Conservation (phyloP, 331 rosid genomes). For the Acacia pycnantha region DNA sequence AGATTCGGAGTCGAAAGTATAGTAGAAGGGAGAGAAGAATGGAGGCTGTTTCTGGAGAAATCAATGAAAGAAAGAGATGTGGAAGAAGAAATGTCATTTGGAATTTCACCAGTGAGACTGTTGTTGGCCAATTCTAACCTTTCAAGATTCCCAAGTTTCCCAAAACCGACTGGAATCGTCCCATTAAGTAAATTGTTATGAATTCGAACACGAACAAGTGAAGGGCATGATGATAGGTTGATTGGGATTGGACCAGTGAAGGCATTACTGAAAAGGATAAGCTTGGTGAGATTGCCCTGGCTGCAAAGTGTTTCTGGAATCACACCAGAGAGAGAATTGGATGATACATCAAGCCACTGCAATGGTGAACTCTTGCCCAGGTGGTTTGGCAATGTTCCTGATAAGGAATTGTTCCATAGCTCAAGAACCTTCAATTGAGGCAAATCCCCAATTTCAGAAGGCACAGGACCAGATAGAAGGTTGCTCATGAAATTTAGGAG, state of each 20-base stretch:
- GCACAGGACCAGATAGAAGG: slow-evolving; percentile 66
- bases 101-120: slow-evolving; percentile 79
- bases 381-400: slow-evolving; percentile 69
- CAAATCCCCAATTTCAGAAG: slow-evolving; percentile 64
- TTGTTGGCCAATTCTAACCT: slow-evolving; percentile 94
- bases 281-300: slow-evolving; percentile 85
- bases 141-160: slow-evolving; percentile 81
- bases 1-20: slow-evolving; percentile 76
- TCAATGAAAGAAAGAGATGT: slow-evolving; percentile 90
- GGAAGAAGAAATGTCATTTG: slow-evolving; percentile 75
- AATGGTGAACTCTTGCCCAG: slow-evolving; percentile 80
- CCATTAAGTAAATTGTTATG: slow-evolving; percentile 86
- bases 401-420: slow-evolving; percentile 87
- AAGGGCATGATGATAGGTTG: slow-evolving; percentile 57
- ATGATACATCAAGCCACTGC: slow-evolving; percentile 88
- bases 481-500: slow-evolving; percentile 87
- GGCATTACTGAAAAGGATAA: slow-evolving; percentile 88
- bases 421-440: slow-evolving; percentile 61
- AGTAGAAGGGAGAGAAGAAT: slow-evolving; percentile 82
- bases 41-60: slow-evolving; percentile 66
- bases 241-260: slow-evolving; percentile 76
- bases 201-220: slow-evolving; percentile 84
- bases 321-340: slow-evolving; percentile 76
- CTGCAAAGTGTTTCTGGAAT: slow-evolving; percentile 78
- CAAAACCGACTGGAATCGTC: slow-evolving; percentile 74